These are phyloP conservation scores for Rhynchosporium graminicola DNA, from an alignment of 2,329 filamentous ascomycete species.

Conservation along the genomic window DNA sequence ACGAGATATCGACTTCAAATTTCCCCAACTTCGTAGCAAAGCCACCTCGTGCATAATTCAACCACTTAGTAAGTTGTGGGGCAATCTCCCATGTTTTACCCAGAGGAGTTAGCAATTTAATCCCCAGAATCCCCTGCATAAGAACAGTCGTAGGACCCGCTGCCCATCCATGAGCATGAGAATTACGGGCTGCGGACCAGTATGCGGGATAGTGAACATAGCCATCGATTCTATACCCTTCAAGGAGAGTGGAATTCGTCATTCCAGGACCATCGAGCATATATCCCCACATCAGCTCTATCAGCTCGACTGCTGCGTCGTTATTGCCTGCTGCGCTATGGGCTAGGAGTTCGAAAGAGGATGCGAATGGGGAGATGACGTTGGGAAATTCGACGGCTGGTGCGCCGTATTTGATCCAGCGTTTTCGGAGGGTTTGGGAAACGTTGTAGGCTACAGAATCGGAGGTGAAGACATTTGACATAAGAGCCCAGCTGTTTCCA, in stretches of 20 bases:
- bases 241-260: constrained; percentile 43
- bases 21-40: constrained; percentile 42
- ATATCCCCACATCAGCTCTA: constrained; percentile 53
- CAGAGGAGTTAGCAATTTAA: constrained; percentile 42
- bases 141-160: constrained; percentile 49
- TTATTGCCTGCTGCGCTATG: constrained; percentile 47
- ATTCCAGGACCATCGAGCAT: constrained; percentile 50
- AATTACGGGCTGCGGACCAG: constrained; percentile 41
- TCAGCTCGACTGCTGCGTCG: constrained; percentile 45
- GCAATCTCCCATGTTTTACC: constrained; percentile 44
- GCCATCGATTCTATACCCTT: constrained; percentile 44
- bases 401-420: constrained; percentile 49
- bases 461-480: constrained; percentile 39
- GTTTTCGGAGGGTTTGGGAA: constrained; percentile 28
- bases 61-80: constrained; percentile 44
- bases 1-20: constrained; percentile 40
- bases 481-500: constrained; percentile 56
- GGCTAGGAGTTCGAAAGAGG: constrained; percentile 48
- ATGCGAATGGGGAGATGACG: constrained; percentile 51
- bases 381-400: constrained; percentile 49
- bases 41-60: constrained; percentile 42
- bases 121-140: constrained; percentile 47
- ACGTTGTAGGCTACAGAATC: constrained; percentile 24
- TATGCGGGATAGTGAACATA: constrained; percentile 42
- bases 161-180: constrained; percentile 52